Percentiles rank a stretch among this genome's conserved stretches.
Evolutionary conservation across 2,329 filamentous ascomycete genomes (phyloP).

Genomic region (Colletotrichum gigasporum): DNA sequence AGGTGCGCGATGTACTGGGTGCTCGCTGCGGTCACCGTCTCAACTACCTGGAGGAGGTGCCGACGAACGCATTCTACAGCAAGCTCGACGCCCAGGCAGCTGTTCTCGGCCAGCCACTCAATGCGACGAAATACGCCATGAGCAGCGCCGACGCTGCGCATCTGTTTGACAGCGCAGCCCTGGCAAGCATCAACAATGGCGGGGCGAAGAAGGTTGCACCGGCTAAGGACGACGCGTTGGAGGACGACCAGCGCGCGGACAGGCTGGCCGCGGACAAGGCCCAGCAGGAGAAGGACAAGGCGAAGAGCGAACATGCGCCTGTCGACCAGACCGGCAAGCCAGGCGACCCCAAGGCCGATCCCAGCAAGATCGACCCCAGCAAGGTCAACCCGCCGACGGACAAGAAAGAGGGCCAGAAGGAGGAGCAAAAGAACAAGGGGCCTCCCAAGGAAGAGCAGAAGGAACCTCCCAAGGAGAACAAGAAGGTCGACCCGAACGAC

Average conservation of each 20-base stretch:
- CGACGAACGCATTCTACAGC: conserved; percentile 29
- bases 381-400: background rate
- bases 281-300: conserved; percentile 17
- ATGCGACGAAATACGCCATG: conserved; percentile 32
- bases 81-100: conserved; percentile 28
- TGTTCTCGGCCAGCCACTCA: conserved; percentile 27
- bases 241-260: conserved; percentile 30
- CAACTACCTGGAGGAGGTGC: conserved; percentile 29
- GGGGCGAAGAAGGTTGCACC: conserved; percentile 25
- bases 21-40: conserved; percentile 33
- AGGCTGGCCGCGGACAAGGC: conserved; percentile 14
- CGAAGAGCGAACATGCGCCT: conserved; percentile 22
- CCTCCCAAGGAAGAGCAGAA: conserved; percentile 4
- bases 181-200: conserved; percentile 15
- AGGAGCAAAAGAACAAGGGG: background rate
- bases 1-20: conserved; percentile 29
- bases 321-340: conserved; percentile 21
- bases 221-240: conserved; percentile 17
- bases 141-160: conserved; percentile 14
- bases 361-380: conserved; percentile 2
- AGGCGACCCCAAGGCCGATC: conserved; percentile 24
- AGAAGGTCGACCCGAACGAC: conserved; percentile 30
- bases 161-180: conserved; percentile 27
- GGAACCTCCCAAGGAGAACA: conserved; percentile 11
- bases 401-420: background rate